Evolutionary conservation across 495 filamentous ascomycete species (phyloP), one percentile per base, ranked within the genome.

Genomic region (Daldinia decipiens): DNA sequence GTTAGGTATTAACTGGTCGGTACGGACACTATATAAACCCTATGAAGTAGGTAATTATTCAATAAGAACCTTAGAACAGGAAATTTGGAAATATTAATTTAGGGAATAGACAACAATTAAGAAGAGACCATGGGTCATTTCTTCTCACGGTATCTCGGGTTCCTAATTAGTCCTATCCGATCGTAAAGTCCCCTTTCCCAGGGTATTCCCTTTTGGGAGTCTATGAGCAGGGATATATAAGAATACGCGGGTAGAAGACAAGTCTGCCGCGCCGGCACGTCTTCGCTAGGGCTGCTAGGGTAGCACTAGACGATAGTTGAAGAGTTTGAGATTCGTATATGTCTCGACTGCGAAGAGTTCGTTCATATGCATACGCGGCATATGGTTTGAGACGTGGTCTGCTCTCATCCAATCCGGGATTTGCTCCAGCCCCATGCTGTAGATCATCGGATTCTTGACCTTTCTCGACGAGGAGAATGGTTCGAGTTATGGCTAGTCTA

Each of bases 361-460:
- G 56, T 27, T 38, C 26, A 60, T 47, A 50, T 52, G 52, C 51
- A 51, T 55, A 39, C 15, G 17, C 55, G 27, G 27, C 51, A 43
- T 66, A 55, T 55, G 43, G 27, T 38, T 55, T 63, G 60, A 63
- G 67, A 69, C 67, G 67, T 63, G 67, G 60, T 69, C 34, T 62
- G 54, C 45, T 69, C 55, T 54, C 45, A 50, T 59, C 67, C 67
- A 69, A 69, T 69, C 59, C 67, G 45, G 60, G 67, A 58, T 64
- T 52, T 51, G 45, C 36, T n/a, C 59, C 67, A 54, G 34, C 67
- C 55, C 67, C 67, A 64, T 59, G 67, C 47, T 24, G 59, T 57
- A 50, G 67, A 69, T 69, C 67, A 64, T 55, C 52, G 52, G 43
- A 12, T 21, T 47, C 17, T 45, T 36, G 15, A 21, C 50, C 39